Base-by-base conservation (phyloP, 2,329 filamentous ascomycete species). In the Alternaria gaisen region DNA sequence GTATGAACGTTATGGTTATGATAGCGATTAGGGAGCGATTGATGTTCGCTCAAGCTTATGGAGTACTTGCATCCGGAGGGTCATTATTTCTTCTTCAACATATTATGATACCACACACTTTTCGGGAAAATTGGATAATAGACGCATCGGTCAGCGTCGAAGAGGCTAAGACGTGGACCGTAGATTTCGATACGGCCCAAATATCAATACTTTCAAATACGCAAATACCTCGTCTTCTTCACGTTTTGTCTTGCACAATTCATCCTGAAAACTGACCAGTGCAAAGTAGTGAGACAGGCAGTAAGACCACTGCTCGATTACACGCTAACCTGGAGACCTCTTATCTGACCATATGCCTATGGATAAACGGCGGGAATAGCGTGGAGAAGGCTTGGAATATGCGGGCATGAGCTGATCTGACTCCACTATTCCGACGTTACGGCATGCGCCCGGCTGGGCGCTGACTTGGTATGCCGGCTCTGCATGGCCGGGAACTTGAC, bases 81-180 rank as follows among this genome's bases (percentile, higher is more conserved):
- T 40, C 20, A 7, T 53, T 53, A 34, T 42, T 43, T 53, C 38
- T 20, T 32, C 28, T 11, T 26, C 18, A 32, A 24, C 26, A 34
- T 53, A 14, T 36, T 36, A 68, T 61, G 64, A 67, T 68, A 68
- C 66, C 66, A 65, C 60, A 61, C 40, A 55, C 41, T 47, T 47
- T 53, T 44, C n/a, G 24, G 40, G 32, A 18, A 34, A 20, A 12
- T 16, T 53, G 26, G 55, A 53, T 46, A 58, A 52, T 58, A 36
- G 38, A 56, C 32, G 32, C 40, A 41, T 24, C 24, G 44, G 34
- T 47, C 34, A 22, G 42, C 20, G 36, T 47, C 42, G 7, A 24
- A 41, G 26, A 20, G 3, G 22, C 20, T 18, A 38, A 47, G 18
- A 47, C 22, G 26, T 47, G 24, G 53, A 55, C 53, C 30, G n/a